Conservation (phyloP, 169 alveolate species). For the Eimeria praecox region DNA sequence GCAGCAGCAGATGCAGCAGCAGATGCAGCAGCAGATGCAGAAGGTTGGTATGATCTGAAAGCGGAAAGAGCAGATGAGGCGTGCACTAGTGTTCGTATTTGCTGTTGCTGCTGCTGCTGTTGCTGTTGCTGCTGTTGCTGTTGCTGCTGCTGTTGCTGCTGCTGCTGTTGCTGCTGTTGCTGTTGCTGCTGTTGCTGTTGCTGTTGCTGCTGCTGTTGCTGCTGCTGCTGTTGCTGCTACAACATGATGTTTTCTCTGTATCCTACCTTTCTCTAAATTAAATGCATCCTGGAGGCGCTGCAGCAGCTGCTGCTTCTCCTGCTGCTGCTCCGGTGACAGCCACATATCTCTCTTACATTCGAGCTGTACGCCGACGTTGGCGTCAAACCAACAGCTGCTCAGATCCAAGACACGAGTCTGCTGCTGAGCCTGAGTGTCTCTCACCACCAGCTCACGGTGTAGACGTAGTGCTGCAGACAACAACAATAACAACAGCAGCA, state of each 20-base stretch:
- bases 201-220: not conserved
- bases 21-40: constrained; percentile 3
- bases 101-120: too few species aligned
- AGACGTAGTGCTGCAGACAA: constrained; percentile 32
- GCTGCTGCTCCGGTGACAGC: constrained; percentile 25
- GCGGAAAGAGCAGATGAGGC: not conserved
- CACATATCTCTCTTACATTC: not conserved
- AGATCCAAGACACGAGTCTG: not conserved
- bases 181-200: too few species aligned
- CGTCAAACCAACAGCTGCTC: constrained; percentile 48
- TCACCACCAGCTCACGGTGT: constrained; percentile 10
- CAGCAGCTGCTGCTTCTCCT: not conserved
- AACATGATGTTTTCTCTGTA: too few species aligned
- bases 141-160: too few species aligned
- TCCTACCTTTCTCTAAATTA: not conserved
- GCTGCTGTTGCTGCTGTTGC: too few species aligned
- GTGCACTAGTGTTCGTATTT: not conserved
- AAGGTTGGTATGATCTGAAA: not conserved
- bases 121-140: too few species aligned
- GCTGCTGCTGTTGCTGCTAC: not conserved
- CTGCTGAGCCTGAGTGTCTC: not conserved
- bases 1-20: constrained; percentile 20
- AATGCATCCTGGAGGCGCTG: constrained; percentile 27
- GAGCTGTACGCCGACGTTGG: not conserved
- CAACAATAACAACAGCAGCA: not conserved